phyloP scores from a whole-genome alignment of 192 early-diverging fungal species.

The Diversispora eburnea region DNA sequence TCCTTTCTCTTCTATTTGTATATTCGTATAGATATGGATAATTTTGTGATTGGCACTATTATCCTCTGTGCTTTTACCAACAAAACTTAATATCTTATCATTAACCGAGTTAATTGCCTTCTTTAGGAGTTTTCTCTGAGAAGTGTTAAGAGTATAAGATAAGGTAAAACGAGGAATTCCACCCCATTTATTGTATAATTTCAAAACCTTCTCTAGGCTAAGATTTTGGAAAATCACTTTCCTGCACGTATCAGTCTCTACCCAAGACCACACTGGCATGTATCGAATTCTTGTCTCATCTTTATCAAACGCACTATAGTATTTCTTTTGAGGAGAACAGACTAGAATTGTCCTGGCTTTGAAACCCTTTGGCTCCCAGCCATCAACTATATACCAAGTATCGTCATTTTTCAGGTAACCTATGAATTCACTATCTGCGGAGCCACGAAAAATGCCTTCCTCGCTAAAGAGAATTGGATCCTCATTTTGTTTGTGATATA shows the following conservation, averaged over 20 bases:
- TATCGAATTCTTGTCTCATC: neutral
- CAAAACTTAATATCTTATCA: no score
- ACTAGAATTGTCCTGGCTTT: slow-evolving; percentile 16
- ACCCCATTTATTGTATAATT: no score
- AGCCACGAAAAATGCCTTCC: neutral
- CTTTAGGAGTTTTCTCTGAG: no score
- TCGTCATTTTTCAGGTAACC: neutral
- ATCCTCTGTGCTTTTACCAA: no score
- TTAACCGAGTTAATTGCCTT: no score
- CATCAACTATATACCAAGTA: slow-evolving; percentile 21
- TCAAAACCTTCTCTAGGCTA: neutral
- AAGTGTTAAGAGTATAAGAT: no score
- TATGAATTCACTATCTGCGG: neutral
- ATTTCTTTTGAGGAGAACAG: neutral
- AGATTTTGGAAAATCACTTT: neutral
- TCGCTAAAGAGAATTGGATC: slow-evolving; percentile 13
- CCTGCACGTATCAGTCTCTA: slow-evolving; percentile 1
- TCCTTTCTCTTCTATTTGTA: no score
- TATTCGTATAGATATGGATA: no score
- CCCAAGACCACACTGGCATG: slow-evolving; percentile 6
- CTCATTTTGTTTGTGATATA: slow-evolving; percentile 25
- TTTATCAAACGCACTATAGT: slow-evolving; percentile 1
- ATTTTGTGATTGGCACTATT: no score
- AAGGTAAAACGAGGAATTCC: no score
- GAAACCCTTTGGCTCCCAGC: neutral